Evolutionary conservation across 495 filamentous ascomycete genomes (phyloP).

Genomic region (Delitschia confertaspora): DNA sequence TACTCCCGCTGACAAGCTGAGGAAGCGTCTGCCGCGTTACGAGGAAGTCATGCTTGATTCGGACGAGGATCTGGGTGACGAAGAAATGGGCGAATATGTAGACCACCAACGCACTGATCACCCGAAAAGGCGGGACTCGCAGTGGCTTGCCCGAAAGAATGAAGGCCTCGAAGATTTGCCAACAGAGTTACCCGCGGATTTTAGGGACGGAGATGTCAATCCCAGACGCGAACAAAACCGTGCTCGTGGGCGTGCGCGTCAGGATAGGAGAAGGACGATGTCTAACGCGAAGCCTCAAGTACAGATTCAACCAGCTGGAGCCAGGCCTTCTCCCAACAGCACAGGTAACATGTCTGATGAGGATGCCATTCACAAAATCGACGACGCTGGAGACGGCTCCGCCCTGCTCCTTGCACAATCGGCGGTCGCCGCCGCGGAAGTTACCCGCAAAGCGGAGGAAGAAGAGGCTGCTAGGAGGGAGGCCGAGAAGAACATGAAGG

Average conservation of each 20-base stretch:
- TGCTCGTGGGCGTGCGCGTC: slow-evolving; percentile 1
- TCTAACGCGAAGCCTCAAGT: slow-evolving; percentile 9
- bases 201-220: slow-evolving; percentile 23
- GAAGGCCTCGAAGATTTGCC: slow-evolving; percentile 26
- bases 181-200: slow-evolving; percentile 27
- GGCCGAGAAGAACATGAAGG: slow-evolving; percentile 25
- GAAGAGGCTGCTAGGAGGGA: slow-evolving; percentile 2
- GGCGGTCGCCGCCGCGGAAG: slow-evolving; percentile 14
- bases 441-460: slow-evolving; percentile 10
- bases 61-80: slow-evolving; percentile 22
- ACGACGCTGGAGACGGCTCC: slow-evolving; percentile 4
- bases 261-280: slow-evolving; percentile 19
- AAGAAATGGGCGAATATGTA: slow-evolving; percentile 14
- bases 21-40: slow-evolving; percentile 4
- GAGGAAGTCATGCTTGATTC: slow-evolving; percentile 29
- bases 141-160: slow-evolving; percentile 27
- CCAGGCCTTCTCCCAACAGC: slow-evolving; percentile 8
- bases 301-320: slow-evolving; percentile 12
- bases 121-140: slow-evolving; percentile 14
- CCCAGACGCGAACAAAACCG: slow-evolving; percentile 15
- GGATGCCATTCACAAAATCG: slow-evolving; percentile 20
- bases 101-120: background rate
- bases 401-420: slow-evolving; percentile 15
- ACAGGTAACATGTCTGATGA: slow-evolving; percentile 19
- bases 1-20: background rate